Conservation (phyloP, 78 protist genomes). For the Planoprotostelium fungivorum region DNA sequence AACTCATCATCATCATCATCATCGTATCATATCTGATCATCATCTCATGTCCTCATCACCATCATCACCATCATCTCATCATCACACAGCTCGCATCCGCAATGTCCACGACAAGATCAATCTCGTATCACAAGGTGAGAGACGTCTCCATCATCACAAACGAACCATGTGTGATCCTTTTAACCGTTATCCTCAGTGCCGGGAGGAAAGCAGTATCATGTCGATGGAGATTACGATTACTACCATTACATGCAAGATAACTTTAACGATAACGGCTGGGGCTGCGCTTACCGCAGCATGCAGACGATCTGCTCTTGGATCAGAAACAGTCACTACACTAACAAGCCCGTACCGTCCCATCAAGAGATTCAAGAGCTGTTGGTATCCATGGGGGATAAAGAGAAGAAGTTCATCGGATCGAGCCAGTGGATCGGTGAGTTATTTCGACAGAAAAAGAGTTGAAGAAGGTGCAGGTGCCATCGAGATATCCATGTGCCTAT, state of each 20-base stretch:
- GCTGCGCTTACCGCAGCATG: constrained; percentile 87
- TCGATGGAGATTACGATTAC: constrained; percentile 71
- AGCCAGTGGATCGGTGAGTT: constrained; percentile 81
- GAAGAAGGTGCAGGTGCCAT: not conserved
- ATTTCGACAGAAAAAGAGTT: not conserved
- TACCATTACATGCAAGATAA: constrained; percentile 72
- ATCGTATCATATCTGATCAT: too few relatives aligned
- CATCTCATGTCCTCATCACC: too few relatives aligned
- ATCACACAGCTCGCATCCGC: too few relatives aligned
- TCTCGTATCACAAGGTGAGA: too few relatives aligned
- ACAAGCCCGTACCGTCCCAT: constrained; percentile 49
- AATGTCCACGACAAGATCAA: too few relatives aligned
- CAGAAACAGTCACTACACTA: constrained; percentile 20
- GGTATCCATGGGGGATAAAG: constrained; percentile 51
- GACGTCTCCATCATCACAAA: too few relatives aligned
- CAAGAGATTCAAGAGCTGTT: constrained; percentile 67
- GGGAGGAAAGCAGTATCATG: constrained; percentile 31
- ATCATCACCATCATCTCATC: too few relatives aligned
- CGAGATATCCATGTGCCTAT: not conserved
- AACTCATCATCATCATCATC: too few relatives aligned
- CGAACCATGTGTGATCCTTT: too few relatives aligned
- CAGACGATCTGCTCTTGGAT: constrained; percentile 77
- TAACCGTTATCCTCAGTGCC: not conserved
- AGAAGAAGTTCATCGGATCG: constrained; percentile 43
- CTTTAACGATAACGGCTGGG: constrained; percentile 83